A percentile compares a stretch with the other conserved stretches of the same genome.
These are phyloP conservation scores for Trichoderma afroharzianum DNA, from an alignment of 2,329 filamentous ascomycete genomes.

Conservation along the genomic window DNA sequence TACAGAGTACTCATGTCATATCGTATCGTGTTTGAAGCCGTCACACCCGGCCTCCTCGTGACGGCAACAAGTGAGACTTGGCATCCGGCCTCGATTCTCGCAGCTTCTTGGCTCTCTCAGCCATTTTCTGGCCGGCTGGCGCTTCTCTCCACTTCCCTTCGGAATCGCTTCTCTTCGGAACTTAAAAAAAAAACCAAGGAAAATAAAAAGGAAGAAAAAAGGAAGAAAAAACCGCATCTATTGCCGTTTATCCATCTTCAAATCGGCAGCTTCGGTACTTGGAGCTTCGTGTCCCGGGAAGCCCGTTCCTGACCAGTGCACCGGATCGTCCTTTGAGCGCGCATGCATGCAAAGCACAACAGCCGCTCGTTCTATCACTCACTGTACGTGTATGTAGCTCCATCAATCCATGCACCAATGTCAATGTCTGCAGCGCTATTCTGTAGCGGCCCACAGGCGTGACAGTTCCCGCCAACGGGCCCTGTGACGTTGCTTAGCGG, in stretches of 20 bases:
- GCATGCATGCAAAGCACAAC: not conserved
- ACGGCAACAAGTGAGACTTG: slow-evolving; percentile 8
- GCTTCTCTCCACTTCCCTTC: not conserved
- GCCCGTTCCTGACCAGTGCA: slow-evolving; percentile 12
- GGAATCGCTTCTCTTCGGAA: not conserved
- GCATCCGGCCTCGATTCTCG: not conserved
- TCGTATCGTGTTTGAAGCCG: not conserved
- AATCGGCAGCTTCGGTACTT: not conserved
- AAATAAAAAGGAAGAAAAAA: not conserved
- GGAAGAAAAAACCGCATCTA: not conserved
- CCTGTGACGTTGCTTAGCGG: slow-evolving; percentile 13
- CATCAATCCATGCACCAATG: too few species aligned
- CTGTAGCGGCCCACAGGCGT: not conserved
- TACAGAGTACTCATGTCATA: not conserved
- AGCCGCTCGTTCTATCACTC: too few species aligned
- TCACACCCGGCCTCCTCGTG: slow-evolving; percentile 15
- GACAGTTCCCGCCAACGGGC: not conserved
- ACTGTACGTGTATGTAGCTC: too few species aligned
- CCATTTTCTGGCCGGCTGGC: not conserved
- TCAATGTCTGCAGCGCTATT: not conserved
- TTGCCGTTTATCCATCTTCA: not conserved
- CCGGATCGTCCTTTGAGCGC: not conserved
- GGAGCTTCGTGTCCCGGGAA: not conserved
- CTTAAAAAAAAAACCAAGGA: not conserved
- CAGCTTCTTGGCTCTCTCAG: not conserved